Conservation (phyloP, 139 green algal genomes). For the Tetradesmus lagerheimii region DNA sequence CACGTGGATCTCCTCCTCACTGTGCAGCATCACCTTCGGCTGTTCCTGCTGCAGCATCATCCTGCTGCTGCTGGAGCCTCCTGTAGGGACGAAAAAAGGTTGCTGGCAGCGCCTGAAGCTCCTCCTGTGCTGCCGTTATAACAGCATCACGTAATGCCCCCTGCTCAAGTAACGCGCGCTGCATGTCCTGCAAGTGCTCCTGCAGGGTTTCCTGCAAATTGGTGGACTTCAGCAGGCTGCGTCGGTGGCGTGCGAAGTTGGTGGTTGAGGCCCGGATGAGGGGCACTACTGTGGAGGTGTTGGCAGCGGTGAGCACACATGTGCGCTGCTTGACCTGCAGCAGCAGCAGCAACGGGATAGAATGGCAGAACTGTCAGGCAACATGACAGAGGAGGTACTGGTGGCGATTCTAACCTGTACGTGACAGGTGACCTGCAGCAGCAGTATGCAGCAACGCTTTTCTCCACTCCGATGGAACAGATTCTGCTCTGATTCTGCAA, state of each 20-base stretch:
- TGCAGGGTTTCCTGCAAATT: not conserved
- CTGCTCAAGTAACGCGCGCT: not conserved
- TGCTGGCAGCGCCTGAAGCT: not conserved
- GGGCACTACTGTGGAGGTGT: not conserved
- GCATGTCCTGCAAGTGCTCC: not conserved
- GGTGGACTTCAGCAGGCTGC: not conserved
- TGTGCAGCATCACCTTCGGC: not conserved
- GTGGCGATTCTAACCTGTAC: too few relatives aligned
- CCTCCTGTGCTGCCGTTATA: not conserved
- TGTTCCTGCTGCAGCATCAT: slow-evolving; percentile 7
- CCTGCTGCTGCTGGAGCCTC: not conserved
- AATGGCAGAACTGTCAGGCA: not conserved
- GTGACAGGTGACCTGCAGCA: too few relatives aligned
- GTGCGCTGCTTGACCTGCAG: slow-evolving; percentile 20
- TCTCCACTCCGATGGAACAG: too few relatives aligned
- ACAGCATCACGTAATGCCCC: not conserved
- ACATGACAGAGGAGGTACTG: too few relatives aligned
- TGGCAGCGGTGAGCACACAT: not conserved
- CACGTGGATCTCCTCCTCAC: not conserved
- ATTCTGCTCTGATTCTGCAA: too few relatives aligned
- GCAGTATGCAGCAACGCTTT: too few relatives aligned
- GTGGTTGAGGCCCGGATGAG: not conserved
- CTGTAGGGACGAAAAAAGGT: slow-evolving; percentile 34
- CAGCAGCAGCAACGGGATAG: not conserved
- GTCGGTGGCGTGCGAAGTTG: not conserved